A percentile compares a stretch with the other conserved stretches of the same genome.
Conservation (phyloP, 2,329 filamentous ascomycete species). For the Fonsecaea multimorphosa region DNA sequence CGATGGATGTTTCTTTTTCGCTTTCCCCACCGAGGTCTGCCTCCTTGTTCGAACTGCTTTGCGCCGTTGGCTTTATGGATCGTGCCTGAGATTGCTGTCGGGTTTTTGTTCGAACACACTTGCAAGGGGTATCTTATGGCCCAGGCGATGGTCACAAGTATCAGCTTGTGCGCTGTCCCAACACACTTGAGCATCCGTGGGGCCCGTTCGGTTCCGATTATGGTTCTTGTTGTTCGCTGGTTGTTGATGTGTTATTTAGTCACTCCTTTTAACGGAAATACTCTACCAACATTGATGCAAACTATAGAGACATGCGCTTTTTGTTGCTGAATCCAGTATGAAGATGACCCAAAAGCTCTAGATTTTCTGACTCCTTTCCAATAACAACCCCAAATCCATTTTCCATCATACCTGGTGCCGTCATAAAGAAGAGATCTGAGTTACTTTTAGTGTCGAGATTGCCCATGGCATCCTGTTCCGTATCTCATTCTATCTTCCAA, state of each 20-base stretch:
- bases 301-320: neutral
- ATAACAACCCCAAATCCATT: neutral
- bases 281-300: neutral
- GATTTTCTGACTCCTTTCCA: neutral
- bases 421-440: neutral
- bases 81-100: neutral
- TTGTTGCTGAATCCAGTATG: neutral
- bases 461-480: neutral
- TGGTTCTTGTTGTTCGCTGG: neutral
- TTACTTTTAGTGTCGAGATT: neutral
- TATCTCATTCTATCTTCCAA: conserved; percentile 9
- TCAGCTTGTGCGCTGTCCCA: neutral
- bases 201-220: no score
- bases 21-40: neutral
- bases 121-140: conserved; percentile 28
- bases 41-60: neutral
- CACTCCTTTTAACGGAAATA: neutral
- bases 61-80: neutral
- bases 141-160: conserved; percentile 1
- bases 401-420: neutral
- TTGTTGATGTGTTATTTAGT: neutral
- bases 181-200: neutral
- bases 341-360: neutral
- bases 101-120: neutral
- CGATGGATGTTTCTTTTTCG: neutral